Conservation (phyloP, 352 stramenopile genomes). For the Phytopythium ostracodes region DNA sequence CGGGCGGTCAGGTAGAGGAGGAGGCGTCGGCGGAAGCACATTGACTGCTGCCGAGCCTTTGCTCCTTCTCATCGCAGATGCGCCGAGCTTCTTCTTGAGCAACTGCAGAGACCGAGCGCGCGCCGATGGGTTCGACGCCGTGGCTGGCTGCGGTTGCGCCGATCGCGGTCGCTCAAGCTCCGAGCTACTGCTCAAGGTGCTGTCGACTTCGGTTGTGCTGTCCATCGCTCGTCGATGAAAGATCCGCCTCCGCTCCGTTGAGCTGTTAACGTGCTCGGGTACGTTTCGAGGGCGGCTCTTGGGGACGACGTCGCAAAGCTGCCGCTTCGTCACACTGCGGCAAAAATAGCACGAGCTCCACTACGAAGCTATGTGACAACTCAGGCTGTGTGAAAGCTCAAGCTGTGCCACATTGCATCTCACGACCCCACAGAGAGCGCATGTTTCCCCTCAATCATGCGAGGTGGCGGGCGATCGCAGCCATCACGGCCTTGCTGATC, state of each 20-base stretch:
- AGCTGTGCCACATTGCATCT: neutral
- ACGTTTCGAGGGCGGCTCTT: too few relatives aligned
- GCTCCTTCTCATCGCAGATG: conserved; percentile 7
- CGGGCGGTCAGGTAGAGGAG: neutral
- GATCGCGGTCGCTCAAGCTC: neutral
- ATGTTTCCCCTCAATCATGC: neutral
- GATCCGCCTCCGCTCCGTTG: neutral
- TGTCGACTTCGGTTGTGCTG: neutral
- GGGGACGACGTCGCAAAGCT: too few relatives aligned
- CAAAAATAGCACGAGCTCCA: neutral
- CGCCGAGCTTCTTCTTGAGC: conserved; percentile 22
- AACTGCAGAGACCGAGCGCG: conserved; percentile 18
- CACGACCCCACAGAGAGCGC: neutral
- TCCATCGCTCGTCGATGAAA: neutral
- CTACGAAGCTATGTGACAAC: too few relatives aligned
- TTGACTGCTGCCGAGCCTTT: neutral
- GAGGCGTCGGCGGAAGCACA: neutral
- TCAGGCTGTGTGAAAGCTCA: neutral
- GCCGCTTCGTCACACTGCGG: neutral
- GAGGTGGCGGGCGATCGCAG: neutral
- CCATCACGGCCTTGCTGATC: neutral
- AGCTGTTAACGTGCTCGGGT: neutral
- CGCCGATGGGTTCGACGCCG: neutral
- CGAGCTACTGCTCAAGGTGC: neutral
- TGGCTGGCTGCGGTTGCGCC: neutral